Evolutionary conservation across 805 yeast genomes (phyloP), one percentile per base, ranked within the genome.

Genomic region (Candida chauliodis): DNA sequence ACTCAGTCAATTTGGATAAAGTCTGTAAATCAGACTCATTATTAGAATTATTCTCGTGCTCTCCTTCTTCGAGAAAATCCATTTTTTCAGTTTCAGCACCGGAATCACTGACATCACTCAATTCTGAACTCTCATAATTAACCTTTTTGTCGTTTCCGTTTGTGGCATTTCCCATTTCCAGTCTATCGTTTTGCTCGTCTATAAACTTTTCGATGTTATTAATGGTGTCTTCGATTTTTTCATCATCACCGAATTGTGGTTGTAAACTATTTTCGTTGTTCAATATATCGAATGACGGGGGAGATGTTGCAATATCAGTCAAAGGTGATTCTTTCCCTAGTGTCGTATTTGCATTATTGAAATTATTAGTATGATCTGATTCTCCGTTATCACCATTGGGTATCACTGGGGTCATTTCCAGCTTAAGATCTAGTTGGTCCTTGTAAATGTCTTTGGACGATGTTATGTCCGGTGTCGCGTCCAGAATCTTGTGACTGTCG

Each of bases 41-140:
- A 30, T 52, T 55, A 8, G 24, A 16, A 15, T 41, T 34, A 11
- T 46, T 38, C 36, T 38, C 44, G 20, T 43, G 40, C 49, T 42
- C 62, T 55, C 45, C 61, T 39, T 63, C 69, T 16, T 69, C 71
- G 43, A 70, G 54, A 43, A 63, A 67, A 43, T 79, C 91, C 86
- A 88, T 78, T 50, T 78, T 82, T 54, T 89, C 96, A 0, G 97
- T 89, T 59, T 89, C 96, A 11, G 93, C 82, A 39, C 72, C 79
- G 41, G 76, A 68, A 38, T 77, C 83, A 34, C 76, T 79, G 45
- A 78, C 58, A 40, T 78, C 84, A 28, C 72, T 66, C 31, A 68
- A 54, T 42, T 68, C 74, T 7, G 69, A 63, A 50, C 71, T 65
- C 29, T 66, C 71, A 48, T 59, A 61, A 36, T 46, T 53, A 41